phyloP scores from a whole-genome alignment of 805 yeast species.

The Barnettozyma vustinii region DNA sequence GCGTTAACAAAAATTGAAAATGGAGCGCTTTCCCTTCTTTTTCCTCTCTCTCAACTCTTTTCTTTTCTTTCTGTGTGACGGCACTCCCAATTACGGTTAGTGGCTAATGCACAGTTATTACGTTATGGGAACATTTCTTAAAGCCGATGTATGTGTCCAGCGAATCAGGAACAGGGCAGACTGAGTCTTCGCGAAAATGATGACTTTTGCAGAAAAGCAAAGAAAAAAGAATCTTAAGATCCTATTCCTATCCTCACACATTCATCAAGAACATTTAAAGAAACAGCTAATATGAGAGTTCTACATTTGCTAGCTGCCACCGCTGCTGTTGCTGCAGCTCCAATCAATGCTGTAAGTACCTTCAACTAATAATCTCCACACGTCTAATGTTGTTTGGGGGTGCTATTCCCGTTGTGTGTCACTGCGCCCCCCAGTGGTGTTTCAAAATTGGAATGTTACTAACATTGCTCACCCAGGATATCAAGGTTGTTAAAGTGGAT shows the following conservation, averaged over 20 bases:
- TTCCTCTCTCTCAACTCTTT: too few relatives aligned
- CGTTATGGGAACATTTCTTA: too few relatives aligned
- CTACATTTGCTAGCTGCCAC: slow-evolving; percentile 14
- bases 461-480: slow-evolving; percentile 5
- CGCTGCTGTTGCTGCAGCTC: slow-evolving; percentile 18
- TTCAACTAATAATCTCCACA: background rate
- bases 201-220: background rate
- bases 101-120: too few relatives aligned
- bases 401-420: slow-evolving; percentile 16
- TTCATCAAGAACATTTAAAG: background rate
- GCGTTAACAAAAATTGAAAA: too few relatives aligned
- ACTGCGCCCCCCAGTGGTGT: slow-evolving; percentile 14
- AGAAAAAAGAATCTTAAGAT: background rate
- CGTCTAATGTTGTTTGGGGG: slow-evolving; percentile 13
- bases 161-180: background rate
- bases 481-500: slow-evolving; percentile 13
- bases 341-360: slow-evolving; percentile 23
- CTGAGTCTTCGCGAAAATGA: background rate
- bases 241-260: background rate
- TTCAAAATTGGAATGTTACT: background rate
- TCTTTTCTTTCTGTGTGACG: too few relatives aligned
- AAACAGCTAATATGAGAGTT: slow-evolving; percentile 15
- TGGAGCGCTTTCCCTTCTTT: too few relatives aligned
- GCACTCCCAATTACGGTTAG: too few relatives aligned
- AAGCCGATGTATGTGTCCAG: too few relatives aligned